Evolutionary conservation across 139 green algal species (phyloP).

Genomic region (Chlorokybus atmophyticus): DNA sequence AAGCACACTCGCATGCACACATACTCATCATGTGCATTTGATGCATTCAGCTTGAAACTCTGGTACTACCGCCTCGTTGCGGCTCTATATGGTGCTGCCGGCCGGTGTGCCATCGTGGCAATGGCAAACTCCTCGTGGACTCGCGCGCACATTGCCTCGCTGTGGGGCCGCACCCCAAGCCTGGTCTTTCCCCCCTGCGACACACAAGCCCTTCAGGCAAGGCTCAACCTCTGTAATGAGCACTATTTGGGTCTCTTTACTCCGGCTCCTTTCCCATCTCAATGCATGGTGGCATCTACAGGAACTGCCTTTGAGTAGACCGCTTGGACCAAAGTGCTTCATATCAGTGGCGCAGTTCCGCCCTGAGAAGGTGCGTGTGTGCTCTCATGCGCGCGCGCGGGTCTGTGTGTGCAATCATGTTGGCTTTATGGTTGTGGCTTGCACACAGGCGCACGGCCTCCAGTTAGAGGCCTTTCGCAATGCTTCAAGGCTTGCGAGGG

Average conservation of each 20-base stretch:
- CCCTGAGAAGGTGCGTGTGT: conserved; percentile 80
- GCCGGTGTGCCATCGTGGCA: conserved; percentile 24
- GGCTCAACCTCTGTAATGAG: too few species aligned
- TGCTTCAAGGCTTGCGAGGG: too few species aligned
- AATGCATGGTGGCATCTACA: background rate
- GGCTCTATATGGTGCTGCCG: conserved; percentile 47
- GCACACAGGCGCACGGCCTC: conserved; percentile 12
- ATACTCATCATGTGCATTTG: too few species aligned
- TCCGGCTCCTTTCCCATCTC: background rate
- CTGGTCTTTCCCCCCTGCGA: conserved; percentile 81
- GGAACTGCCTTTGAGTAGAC: conserved; percentile 51
- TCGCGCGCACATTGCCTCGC: conserved; percentile 50
- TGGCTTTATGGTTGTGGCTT: background rate
- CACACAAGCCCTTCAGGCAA: conserved; percentile 45
- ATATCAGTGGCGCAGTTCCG: conserved; percentile 84
- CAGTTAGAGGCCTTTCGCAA: conserved; percentile 13
- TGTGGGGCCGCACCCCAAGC: conserved; percentile 50
- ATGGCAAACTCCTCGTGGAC: conserved; percentile 95
- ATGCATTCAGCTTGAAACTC: conserved; percentile 66
- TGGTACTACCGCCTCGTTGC: conserved; percentile 74
- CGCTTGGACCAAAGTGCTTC: conserved; percentile 58
- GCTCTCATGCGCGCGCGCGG: too few species aligned
- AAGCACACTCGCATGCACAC: too few species aligned
- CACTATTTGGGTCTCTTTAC: too few species aligned
- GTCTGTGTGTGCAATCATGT: background rate